Evolutionary conservation across 1,284 basidiomycete genomes (phyloP), one percentile per base, ranked within the genome.

Genomic region (Rhodotorula sp.): DNA sequence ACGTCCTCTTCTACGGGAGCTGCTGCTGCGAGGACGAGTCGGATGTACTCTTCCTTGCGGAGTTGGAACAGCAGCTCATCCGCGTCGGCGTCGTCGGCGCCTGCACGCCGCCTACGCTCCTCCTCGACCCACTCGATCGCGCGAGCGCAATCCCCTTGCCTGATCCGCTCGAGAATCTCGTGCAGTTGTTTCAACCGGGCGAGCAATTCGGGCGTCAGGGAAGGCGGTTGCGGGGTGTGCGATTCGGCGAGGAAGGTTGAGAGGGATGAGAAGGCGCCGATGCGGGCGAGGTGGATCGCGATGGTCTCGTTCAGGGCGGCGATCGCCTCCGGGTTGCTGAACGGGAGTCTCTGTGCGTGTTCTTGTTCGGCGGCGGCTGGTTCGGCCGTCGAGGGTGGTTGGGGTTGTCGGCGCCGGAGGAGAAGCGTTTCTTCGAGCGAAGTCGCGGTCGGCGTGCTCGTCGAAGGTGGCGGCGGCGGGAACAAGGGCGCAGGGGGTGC

Each of bases 231-330:
- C 4, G 67, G 63, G 0, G 73, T 63, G 1, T 77, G 77, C 8
- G 77, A 75, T 15, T 75, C 73, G 4, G 71, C 66, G 26, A 90
- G 83, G 78, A 93, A 91, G 0, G 85, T 86, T 72, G 89, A 84
- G 12, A 90, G 89, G 0, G 87, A 86, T 61, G 87, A 84, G 75
- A 91, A 91, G 71, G 90, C 88, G 15, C 91, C 91, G 1, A 89
- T 89, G 60, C 91, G 84, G 33, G 92, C 83, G 71, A 93, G 86
- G 78, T 93, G 91, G 48, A 88, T 77, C 4, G 89, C 88, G 74
- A 93, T 85, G 2, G 89, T 89, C 45, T 85, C 82, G 78, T 91
- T 87, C n/a, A 93, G 83, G 15, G 90, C 87, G 22, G 81, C 80
- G 64, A 83, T 82, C 17, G 88, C 87, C n/a, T 83, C 80, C 10